Base-by-base conservation (phyloP, 208 protist species). In the Acanthamoeba castellanii region DNA sequence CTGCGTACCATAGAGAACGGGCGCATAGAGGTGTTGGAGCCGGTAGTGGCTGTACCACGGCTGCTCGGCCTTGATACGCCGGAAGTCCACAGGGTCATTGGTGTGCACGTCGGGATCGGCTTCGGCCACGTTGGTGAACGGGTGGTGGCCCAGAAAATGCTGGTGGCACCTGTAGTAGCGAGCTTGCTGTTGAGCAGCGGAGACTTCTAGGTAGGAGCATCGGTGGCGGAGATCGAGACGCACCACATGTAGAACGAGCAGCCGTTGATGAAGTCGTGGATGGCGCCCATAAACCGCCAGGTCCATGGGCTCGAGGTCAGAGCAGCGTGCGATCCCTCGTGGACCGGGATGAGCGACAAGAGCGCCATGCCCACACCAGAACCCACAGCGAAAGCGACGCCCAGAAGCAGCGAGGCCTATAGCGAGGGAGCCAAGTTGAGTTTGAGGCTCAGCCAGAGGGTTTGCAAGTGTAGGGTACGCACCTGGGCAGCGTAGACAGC, bases 81-180 rank as follows among this genome's bases (percentile, higher is more conserved):
- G 95, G 50, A 97, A 91, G 78, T 97, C 96, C 14, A 61, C 55
- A 27, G 82, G 81, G 30, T 97, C 95, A 82, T 76, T 88, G 27
- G 95, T 94, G 59, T 94, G 95, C 37, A 97, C 50, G 94, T 97
- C 96, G 37, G 96, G 96, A 70, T 97, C 96, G 5, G 95, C 93
- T 7, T 93, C 95, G 50, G 95, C 57, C 47, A 97, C 88, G 42
- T 97, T 97, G 22, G 96, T 97, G 94, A 97, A 97, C 1, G 95
- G 84, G 66, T 97, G 96, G 66, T 97, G 96, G 55, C 96, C 96
- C 27, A 97, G 61, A 6, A 97, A 64, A 59, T 97, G 96, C 95
- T 97, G 96, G 55, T 97, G 95, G 52, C 81, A 88, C 81, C 81
- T 88, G 32, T 32, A 22, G 1, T 2, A 11, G 5, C 7, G 47